Base-by-base conservation (phyloP, 208 protist species). In the Vickermania ingenoplastis region DNA sequence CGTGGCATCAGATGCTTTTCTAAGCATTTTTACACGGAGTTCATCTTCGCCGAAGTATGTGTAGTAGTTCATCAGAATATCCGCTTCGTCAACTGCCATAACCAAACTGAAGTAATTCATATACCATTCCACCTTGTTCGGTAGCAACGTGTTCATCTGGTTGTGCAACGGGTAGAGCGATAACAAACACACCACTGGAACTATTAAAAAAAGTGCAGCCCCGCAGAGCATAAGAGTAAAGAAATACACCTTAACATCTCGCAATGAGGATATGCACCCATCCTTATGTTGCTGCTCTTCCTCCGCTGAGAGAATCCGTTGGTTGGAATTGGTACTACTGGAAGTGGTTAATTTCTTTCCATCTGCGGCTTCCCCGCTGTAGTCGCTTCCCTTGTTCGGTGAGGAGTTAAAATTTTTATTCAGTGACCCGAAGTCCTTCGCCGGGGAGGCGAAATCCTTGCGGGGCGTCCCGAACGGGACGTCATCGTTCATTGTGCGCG, bases 171-270 rank as follows among this genome's bases (percentile, higher is more conserved):
- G 51, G n/a, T 25, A 55, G 5, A 55, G 21, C 7, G 51, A 22
- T 55, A 55, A 25, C n/a, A 27, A 11, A 22, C 51, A 55, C 24
- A 55, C 51, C 5, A n/a, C 21, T 28, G 55, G 55, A 17, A 59
- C 28, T 11, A 27, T 13, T 11, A 59, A 4, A 21, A 59, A 59
- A 7, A 59, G 27, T 13, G 45, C 26, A 11, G 45, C 28, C 17
- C n/a, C 27, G 27, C 21, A 45, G 14, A 59, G 13, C 24, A 59
- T 59, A 11, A 21, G 22, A n/a, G 21, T n/a, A 11, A 27, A 45
- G 55, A 59, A 45, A 45, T 45, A 45, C 11, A 45, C 17, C 17
- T 17, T 7, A 17, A 45, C 36, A 17, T 45, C 17, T n/a, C 36
- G 36, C 36, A 45, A n/a, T 45, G 36, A 45, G 11, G 36, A 45